These are phyloP conservation scores for Fragaria iinumae DNA, from an alignment of 306 rosid genomes.

Conservation along the genomic window DNA sequence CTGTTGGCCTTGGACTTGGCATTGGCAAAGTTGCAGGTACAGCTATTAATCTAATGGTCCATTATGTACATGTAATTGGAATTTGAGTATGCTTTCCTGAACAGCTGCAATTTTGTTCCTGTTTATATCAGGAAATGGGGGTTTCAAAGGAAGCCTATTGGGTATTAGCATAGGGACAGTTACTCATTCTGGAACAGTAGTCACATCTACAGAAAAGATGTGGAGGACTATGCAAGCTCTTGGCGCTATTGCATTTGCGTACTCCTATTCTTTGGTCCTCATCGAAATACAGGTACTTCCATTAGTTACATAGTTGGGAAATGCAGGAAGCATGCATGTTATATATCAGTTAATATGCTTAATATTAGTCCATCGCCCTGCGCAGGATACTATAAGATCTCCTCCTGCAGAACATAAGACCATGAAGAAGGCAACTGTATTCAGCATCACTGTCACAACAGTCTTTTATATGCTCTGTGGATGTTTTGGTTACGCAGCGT, in stretches of 20 bases:
- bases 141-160: constrained; percentile 55
- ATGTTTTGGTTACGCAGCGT: constrained; percentile 75
- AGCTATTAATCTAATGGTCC: not conserved
- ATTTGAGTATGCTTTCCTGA: not conserved
- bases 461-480: constrained; percentile 68
- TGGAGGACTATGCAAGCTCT: constrained; percentile 79
- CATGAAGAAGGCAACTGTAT: constrained; percentile 62
- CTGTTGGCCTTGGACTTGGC: constrained; percentile 60
- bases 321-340: not conserved
- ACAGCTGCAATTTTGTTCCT: not conserved
- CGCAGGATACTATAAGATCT: constrained; percentile 64
- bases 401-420: constrained; percentile 78
- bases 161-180: constrained; percentile 65
- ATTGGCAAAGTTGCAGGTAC: constrained; percentile 67
- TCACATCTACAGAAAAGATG: constrained; percentile 56
- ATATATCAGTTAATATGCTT: not conserved
- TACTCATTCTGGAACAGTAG: constrained; percentile 58
- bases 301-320: not conserved
- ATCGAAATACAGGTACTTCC: constrained; percentile 68
- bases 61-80: too few relatives aligned
- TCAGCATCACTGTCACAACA: constrained; percentile 52
- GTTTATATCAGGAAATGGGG: constrained; percentile 41
- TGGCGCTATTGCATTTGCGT: constrained; percentile 74
- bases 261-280: constrained; percentile 68
- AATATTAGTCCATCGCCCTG: not conserved